Percentiles rank a stretch among this genome's conserved stretches.
Evolutionary conservation across 2,329 filamentous ascomycete genomes (phyloP).

Genomic region (Colletotrichum chrysophilum): DNA sequence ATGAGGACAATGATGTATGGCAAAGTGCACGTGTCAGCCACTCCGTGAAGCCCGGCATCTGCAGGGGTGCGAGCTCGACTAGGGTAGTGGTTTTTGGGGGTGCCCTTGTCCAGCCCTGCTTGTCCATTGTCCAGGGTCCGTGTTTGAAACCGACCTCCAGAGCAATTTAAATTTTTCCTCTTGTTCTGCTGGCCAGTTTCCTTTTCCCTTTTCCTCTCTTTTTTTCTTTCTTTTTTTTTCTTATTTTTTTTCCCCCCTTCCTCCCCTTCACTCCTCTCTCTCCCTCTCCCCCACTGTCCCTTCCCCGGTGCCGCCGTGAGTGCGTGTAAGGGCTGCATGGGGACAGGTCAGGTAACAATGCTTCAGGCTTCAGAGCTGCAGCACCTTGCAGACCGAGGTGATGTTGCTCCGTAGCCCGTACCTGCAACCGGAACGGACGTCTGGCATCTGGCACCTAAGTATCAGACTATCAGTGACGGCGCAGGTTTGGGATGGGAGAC

Average conservation of each 20-base stretch:
- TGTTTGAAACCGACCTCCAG: constrained; percentile 5
- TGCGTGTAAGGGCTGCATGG: background rate
- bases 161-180: background rate
- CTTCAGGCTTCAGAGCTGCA: background rate
- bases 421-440: background rate
- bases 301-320: background rate
- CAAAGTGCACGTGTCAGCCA: constrained; percentile 10
- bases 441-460: background rate
- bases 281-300: no score
- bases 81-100: background rate
- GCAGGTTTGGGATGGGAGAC: background rate
- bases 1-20: background rate
- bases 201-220: no score
- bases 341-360: background rate
- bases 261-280: no score
- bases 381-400: background rate
- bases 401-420: background rate
- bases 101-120: constrained; percentile 12
- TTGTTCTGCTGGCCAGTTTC: background rate
- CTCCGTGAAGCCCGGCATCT: constrained; percentile 1
- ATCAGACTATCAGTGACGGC: background rate
- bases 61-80: constrained; percentile 15
- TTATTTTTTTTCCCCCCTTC: background rate
- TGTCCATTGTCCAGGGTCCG: background rate
- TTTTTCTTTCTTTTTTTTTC: no score